A percentile compares a stretch with the other conserved stretches of the same genome.
Conservation (phyloP, 106 monocot genomes). For the Allium sativum region DNA sequence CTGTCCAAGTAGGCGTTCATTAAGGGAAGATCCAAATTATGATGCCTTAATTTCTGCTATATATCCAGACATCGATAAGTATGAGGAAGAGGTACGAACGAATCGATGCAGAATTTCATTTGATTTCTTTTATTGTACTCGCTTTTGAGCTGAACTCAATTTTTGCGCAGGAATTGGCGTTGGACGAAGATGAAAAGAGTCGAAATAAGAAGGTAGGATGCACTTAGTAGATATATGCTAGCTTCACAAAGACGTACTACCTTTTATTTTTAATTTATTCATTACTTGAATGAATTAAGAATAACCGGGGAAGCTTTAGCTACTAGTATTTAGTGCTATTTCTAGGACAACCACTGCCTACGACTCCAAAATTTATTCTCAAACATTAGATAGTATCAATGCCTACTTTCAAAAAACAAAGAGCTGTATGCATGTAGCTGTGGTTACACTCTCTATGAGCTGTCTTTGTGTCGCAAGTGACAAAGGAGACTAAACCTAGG, state of each 20-base stretch:
- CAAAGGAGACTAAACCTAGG: too few species aligned
- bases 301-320: not conserved
- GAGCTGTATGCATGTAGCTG: too few species aligned
- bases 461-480: too few species aligned
- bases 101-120: too few species aligned
- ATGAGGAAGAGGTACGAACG: conserved; percentile 77
- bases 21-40: conserved; percentile 96
- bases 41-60: conserved; percentile 80
- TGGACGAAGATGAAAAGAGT: conserved; percentile 69
- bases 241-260: not conserved
- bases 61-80: conserved; percentile 96
- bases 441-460: too few species aligned
- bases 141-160: not conserved
- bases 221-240: too few species aligned
- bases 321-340: not conserved
- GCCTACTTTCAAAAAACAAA: too few species aligned
- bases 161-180: conserved; percentile 72
- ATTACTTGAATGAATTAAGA: too few species aligned
- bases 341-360: too few species aligned
- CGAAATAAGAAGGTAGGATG: conserved; percentile 66
- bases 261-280: not conserved
- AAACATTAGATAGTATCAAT: too few species aligned
- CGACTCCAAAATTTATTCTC: too few species aligned
- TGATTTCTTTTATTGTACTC: too few species aligned
- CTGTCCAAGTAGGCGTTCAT: conserved; percentile 93